Evolutionary conservation across 164 flowering plant species (phyloP).

Genomic region (Brasenia schreberi): DNA sequence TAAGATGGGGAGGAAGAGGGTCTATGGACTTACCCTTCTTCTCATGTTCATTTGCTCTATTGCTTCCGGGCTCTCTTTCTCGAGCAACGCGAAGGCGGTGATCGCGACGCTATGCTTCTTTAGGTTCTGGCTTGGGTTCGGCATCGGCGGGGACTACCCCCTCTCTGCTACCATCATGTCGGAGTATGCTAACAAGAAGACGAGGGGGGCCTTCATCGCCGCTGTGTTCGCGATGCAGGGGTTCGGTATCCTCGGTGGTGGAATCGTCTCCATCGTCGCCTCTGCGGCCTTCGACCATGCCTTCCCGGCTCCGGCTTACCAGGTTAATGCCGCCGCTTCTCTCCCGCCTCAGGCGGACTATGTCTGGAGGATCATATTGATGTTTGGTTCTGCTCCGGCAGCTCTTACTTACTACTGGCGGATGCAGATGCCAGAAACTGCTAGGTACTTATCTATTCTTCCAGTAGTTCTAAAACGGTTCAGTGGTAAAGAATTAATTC

Average conservation of each 20-base stretch:
- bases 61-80: constrained; percentile 31
- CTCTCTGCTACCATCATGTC: constrained; percentile 12
- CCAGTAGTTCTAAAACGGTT: too few species aligned
- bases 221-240: constrained; percentile 13
- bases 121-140: constrained; percentile 12
- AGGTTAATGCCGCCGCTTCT: constrained; percentile 8
- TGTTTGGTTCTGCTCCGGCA: constrained; percentile 16
- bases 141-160: constrained; percentile 13
- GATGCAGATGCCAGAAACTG: constrained; percentile 63
- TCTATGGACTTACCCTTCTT: constrained; percentile 28
- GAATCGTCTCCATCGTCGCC: constrained; percentile 8
- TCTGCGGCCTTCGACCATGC: constrained; percentile 6
- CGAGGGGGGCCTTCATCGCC: constrained; percentile 11
- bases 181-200: constrained; percentile 10
- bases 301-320: constrained; percentile 1
- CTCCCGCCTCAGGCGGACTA: constrained; percentile 7
- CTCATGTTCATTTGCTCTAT: constrained; percentile 25
- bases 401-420: constrained; percentile 54
- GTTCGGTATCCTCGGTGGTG: constrained; percentile 9
- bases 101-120: constrained; percentile 9
- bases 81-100: constrained; percentile 5
- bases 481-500: too few species aligned
- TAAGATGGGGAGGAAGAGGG: constrained; percentile 28
- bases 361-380: constrained; percentile 9
- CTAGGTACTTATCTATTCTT: constrained; percentile 20